Conservation (phyloP, 768 basidiomycete genomes). For the Terana coerulea region DNA sequence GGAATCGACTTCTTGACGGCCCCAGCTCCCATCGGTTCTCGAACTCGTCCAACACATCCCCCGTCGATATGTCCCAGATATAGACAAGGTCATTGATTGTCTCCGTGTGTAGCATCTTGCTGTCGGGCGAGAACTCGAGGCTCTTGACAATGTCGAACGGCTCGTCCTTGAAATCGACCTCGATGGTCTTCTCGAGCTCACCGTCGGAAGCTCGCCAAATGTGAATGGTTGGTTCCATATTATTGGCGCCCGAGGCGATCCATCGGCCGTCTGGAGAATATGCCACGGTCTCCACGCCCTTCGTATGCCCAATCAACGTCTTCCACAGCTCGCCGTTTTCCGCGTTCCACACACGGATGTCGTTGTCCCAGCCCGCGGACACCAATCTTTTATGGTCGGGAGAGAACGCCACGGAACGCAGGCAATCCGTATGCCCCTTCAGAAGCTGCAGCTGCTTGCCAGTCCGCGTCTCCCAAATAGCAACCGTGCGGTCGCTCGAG, state of each 20-base stretch:
- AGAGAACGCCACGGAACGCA: neutral
- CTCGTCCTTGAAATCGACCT: neutral
- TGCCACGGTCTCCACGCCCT: neutral
- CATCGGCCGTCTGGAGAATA: neutral
- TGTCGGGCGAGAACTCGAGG: slow-evolving; percentile 7
- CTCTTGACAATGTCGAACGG: neutral
- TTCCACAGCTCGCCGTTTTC: neutral
- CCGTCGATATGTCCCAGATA: neutral
- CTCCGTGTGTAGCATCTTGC: neutral
- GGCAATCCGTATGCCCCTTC: neutral
- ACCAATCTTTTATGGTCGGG: neutral
- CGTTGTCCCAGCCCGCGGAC: neutral
- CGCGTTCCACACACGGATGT: neutral
- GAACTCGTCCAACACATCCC: neutral
- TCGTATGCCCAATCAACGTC: neutral
- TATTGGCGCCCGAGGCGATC: neutral
- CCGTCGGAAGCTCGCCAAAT: neutral
- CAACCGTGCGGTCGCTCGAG: slow-evolving; percentile 6
- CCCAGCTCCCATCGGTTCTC: slow-evolving; percentile 1
- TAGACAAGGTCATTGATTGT: neutral
- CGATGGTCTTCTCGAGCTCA: neutral
- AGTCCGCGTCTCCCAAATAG: slow-evolving; percentile 10
- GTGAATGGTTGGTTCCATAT: neutral
- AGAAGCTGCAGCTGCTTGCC: neutral
- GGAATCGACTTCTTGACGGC: neutral